Evolutionary conservation across 192 early-diverging fungal genomes (phyloP), one percentile per base, ranked within the genome.

Genomic region (Rhizoclosmatium globosum): DNA sequence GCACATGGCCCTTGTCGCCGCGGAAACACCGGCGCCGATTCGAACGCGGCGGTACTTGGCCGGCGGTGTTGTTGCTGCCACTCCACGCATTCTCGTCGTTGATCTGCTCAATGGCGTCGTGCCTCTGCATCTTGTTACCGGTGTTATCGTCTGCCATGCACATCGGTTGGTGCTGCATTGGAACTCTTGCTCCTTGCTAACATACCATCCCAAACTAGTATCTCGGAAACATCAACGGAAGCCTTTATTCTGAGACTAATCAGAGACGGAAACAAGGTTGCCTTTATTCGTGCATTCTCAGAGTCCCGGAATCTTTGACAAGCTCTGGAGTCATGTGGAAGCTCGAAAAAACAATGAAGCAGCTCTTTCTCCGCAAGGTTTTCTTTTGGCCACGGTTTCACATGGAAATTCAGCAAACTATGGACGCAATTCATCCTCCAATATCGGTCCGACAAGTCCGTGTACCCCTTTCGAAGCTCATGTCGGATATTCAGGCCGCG

Each of bases 271-370:
- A 98, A 98, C 84, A 86, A 91, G 79, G 82, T 85, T 68, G 82
- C 93, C 2, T 99, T 98, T 68, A 95, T 99, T 81, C 96, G 97
- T 79, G 98, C 96, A 0, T 93, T 99, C 64, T 95, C 95, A 47
- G 96, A 98, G 69, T 83, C 88, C 95, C 97, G 7, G 94, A 95
- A 69, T 68, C 89, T 0, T 94, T 99, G 74, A 88, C 89, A 0
- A 39, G 23, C 38, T 39, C 70, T 17, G 71, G 87, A 70, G 95
- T 96, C 38, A 93, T 97, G 75, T 91, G 93, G 64, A 96, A 96
- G 31, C 80, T 98, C 6, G 95, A 98, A n/a, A n/a, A n/a, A 82
- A 91, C 90, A 6, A 83, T 99, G 68, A 94, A 94, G 79, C 86
- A 87, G 4, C 89, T 99, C 3, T 91, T 92, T 15, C 74, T 97